Evolutionary conservation across 2,329 filamentous ascomycete genomes (phyloP), one percentile per base, ranked within the genome.

Genomic region (Pseudogymnoascus sp.): DNA sequence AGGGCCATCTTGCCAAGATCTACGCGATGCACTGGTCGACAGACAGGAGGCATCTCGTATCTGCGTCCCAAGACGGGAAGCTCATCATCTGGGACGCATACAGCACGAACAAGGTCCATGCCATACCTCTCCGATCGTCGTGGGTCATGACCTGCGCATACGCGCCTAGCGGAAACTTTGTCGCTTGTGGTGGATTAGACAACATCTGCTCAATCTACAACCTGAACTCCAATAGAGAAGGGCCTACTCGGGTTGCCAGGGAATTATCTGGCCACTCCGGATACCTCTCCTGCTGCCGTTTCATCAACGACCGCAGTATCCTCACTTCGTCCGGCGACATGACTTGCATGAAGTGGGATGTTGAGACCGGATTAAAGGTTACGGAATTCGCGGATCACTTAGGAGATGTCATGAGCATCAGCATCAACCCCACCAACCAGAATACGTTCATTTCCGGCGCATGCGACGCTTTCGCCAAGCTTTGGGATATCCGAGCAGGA

Each of bases 111-210:
- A 99, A 99, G 78, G 94, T 99, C 66, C 94, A 99, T 78, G 94
- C 94, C 75, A 97, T 99, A 71, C 94, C 94, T 35, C 83, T 99
- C 64, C 88, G 94, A 67, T 97, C 94, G 12, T 99, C 94, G 12
- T 99, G 94, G 94, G 94, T 99, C 78, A 99, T 99, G 94, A 99
- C 94, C 68, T 99, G 94, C 83, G 94, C 94, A 73, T 99, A 99
- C 76, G 93, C 94, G 65, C 94, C 94, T 11, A 96, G 92, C 74
- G 94, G 94, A 63, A 99, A 99, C 80, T 99, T 93, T 75, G 94
- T 99, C 64, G 94, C 94, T 63, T 99, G 94, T 75, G 94, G 94
- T 83, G 94, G 94, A 81, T 85, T 97, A 67, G 94, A 99, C 79
- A 99, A 99, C 78, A 97, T 99, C 74, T 97, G 94, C 83, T 97